These are phyloP conservation scores for Rhipidocladum racemiflorum DNA, from an alignment of 176 grass and related monocot species.

Conservation along the genomic window DNA sequence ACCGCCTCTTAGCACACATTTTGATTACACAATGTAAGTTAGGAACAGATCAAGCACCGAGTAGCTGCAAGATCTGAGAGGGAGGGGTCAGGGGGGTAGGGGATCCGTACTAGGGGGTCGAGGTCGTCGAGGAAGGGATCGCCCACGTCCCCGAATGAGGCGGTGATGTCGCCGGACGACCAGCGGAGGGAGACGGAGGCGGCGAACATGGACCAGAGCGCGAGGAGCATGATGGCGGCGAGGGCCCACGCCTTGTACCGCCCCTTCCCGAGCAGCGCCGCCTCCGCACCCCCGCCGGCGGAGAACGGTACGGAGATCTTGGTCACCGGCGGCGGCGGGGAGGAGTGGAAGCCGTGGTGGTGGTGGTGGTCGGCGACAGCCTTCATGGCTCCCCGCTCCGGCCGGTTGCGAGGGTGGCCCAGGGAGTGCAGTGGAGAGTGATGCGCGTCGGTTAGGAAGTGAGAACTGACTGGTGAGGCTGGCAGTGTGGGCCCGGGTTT, in stretches of 20 bases:
- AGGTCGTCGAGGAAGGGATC: constrained; percentile 45
- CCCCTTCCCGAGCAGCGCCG: constrained; percentile 45
- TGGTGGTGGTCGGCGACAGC: constrained; percentile 26
- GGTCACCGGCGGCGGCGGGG: constrained; percentile 5
- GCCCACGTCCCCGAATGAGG: constrained; percentile 24
- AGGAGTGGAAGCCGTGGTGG: constrained; percentile 16
- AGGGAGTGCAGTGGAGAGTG: background rate
- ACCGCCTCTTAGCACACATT: background rate
- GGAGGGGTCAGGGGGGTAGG: background rate
- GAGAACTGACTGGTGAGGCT: no score
- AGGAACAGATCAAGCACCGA: constrained; percentile 9
- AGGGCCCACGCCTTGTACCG: constrained; percentile 87
- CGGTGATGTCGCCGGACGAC: constrained; percentile 43
- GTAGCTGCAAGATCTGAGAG: constrained; percentile 13
- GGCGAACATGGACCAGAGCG: constrained; percentile 93
- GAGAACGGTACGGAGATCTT: constrained; percentile 32
- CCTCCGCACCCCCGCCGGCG: background rate
- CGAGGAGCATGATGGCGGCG: constrained; percentile 85
- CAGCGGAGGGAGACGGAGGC: constrained; percentile 80
- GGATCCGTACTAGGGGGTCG: constrained; percentile 49
- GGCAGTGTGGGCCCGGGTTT: no score
- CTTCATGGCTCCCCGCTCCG: constrained; percentile 27
- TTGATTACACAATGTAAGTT: background rate
- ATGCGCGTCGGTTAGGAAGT: background rate
- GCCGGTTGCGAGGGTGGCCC: background rate